Conservation (phyloP, 2,329 filamentous ascomycete genomes). For the Talaromyces amestolkiae region DNA sequence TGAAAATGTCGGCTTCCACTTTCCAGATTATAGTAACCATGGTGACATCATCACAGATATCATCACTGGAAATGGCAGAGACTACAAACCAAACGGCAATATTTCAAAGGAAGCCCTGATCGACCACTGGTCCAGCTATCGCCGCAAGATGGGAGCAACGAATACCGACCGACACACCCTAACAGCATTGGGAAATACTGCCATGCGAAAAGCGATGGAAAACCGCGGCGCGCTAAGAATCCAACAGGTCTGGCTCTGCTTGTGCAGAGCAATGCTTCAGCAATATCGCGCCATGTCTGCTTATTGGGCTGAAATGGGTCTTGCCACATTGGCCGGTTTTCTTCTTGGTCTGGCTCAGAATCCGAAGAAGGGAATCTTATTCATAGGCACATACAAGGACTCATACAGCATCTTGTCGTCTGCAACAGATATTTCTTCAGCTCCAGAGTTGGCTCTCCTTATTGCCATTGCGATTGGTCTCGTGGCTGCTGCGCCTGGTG, state of each 20-base stretch:
- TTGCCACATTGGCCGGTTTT: slow-evolving; percentile 14
- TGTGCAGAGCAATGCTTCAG: slow-evolving; percentile 54
- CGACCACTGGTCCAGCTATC: slow-evolving; percentile 5
- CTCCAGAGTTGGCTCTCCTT: slow-evolving; percentile 10
- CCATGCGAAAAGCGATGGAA: slow-evolving; percentile 48
- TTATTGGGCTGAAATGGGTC: slow-evolving; percentile 14
- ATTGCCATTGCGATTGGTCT: slow-evolving; percentile 13
- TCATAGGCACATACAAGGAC: slow-evolving; percentile 10
- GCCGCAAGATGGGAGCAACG: background rate
- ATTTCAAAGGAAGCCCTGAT: slow-evolving; percentile 13
- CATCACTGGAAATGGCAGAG: slow-evolving; percentile 38
- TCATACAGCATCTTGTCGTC: slow-evolving; percentile 10
- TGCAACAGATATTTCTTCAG: slow-evolving; percentile 5
- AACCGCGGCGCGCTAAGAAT: slow-evolving; percentile 48
- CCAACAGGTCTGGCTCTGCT: slow-evolving; percentile 55
- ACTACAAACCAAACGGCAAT: slow-evolving; percentile 11
- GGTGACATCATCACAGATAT: slow-evolving; percentile 63
- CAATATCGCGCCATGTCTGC: slow-evolving; percentile 49
- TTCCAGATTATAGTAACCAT: slow-evolving; percentile 51
- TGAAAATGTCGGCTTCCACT: slow-evolving; percentile 52
- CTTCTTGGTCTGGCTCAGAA: slow-evolving; percentile 10
- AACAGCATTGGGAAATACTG: slow-evolving; percentile 23
- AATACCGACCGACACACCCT: slow-evolving; percentile 11
- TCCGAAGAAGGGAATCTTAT: slow-evolving; percentile 13
- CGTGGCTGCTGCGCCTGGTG: slow-evolving; percentile 12